phyloP scores from a whole-genome alignment of 495 filamentous ascomycete genomes.

The Aspergillus panamensis region DNA sequence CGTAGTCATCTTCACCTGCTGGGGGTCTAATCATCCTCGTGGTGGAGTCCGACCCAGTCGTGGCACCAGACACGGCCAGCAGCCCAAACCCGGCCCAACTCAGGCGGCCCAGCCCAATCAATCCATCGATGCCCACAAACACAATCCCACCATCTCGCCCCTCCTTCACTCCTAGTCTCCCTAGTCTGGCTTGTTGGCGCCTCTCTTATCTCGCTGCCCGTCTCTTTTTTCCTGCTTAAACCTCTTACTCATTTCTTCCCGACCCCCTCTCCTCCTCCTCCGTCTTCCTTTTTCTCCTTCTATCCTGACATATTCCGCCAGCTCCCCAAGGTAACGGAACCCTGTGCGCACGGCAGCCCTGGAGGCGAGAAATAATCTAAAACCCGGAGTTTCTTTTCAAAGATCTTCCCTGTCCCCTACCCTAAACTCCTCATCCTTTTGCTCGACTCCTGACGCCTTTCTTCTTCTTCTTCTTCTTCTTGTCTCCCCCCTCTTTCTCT shows the following conservation, averaged over 20 bases:
- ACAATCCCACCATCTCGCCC: slow-evolving; percentile 23
- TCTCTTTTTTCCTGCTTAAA: slow-evolving; percentile 12
- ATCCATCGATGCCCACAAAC: slow-evolving; percentile 14
- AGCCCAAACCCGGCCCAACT: slow-evolving; percentile 43
- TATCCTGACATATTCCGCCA: slow-evolving; percentile 29
- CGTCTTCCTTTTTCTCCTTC: slow-evolving; percentile 12
- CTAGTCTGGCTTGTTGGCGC: slow-evolving; percentile 19
- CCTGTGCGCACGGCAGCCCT: slow-evolving; percentile 14
- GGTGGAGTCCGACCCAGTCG: slow-evolving; percentile 35
- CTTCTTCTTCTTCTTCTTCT: slow-evolving; percentile 11
- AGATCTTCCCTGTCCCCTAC: slow-evolving; percentile 12
- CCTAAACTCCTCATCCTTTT: slow-evolving; percentile 6
- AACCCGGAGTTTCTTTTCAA: slow-evolving; percentile 11
- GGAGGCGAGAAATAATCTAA: slow-evolving; percentile 17
- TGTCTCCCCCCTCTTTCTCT: background rate
- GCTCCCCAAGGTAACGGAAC: slow-evolving; percentile 21
- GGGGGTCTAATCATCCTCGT: slow-evolving; percentile 13
- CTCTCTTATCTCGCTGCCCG: slow-evolving; percentile 18
- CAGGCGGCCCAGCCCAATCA: slow-evolving; percentile 23
- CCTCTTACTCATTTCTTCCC: slow-evolving; percentile 9
- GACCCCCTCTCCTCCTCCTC: slow-evolving; percentile 11
- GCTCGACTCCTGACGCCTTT: slow-evolving; percentile 3
- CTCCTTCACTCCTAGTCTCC: slow-evolving; percentile 17
- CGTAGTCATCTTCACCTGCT: slow-evolving; percentile 10
- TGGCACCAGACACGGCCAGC: slow-evolving; percentile 41